phyloP scores from a whole-genome alignment of 257 asterid genomes.

The Henckelia pumila region DNA sequence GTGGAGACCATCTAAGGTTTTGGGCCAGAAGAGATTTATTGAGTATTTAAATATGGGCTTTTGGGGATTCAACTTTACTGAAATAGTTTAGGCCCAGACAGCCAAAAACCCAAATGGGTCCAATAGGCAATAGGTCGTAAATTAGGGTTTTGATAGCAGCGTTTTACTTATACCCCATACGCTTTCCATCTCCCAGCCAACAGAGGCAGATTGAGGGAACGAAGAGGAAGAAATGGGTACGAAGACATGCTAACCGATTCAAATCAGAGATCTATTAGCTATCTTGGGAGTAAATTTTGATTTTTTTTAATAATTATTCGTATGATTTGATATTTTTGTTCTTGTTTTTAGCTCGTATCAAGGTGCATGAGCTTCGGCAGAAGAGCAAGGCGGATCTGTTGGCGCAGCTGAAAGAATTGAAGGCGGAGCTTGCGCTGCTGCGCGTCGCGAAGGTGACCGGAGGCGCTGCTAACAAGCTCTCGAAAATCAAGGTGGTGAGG shows the following conservation, averaged over 20 bases:
- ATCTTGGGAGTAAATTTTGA: background rate
- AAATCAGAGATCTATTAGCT: background rate
- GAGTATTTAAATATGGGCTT: background rate
- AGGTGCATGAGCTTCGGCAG: constrained; percentile 64
- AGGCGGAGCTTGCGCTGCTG: constrained; percentile 54
- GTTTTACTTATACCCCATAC: background rate
- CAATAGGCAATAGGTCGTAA: background rate
- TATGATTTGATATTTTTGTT: background rate
- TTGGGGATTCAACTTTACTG: background rate
- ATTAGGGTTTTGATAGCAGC: constrained; percentile 21
- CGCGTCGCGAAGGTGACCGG: constrained; percentile 65
- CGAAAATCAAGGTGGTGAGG: constrained; percentile 63
- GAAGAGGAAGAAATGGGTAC: constrained; percentile 26
- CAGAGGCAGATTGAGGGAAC: constrained; percentile 22
- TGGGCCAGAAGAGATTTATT: background rate
- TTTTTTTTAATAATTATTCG: background rate
- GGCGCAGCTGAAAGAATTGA: constrained; percentile 53
- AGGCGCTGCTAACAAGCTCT: constrained; percentile 68
- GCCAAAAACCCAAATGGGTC: background rate
- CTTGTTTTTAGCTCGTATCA: constrained; percentile 44
- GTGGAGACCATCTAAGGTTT: too few relatives aligned
- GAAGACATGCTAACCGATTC: background rate
- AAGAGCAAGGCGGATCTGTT: constrained; percentile 49
- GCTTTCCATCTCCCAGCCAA: background rate
- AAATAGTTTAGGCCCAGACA: background rate